A percentile compares a stretch with the other conserved stretches of the same genome.
These are phyloP conservation scores for Irpex sp. DNA, from an alignment of 1,284 basidiomycete species.

Conservation along the genomic window DNA sequence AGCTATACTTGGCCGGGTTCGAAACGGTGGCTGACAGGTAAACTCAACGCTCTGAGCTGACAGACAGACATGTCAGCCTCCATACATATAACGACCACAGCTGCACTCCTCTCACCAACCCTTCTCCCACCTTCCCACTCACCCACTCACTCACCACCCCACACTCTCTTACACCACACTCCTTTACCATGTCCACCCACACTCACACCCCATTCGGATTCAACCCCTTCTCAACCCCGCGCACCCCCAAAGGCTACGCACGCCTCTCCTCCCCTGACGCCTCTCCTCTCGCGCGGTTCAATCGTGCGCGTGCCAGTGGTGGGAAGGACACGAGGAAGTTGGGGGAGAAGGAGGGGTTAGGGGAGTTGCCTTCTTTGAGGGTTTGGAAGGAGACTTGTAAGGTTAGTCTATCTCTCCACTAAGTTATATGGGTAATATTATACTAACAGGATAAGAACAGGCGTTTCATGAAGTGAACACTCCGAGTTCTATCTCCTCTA, in stretches of 20 bases:
- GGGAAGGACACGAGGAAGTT: too few species aligned
- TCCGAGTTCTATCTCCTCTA: not conserved
- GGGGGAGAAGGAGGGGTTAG: too few species aligned
- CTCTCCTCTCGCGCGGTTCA: conserved; percentile 12
- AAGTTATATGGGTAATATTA: too few species aligned
- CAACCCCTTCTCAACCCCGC: conserved; percentile 10
- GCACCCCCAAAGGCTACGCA: conserved; percentile 12
- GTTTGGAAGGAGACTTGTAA: conserved; percentile 13
- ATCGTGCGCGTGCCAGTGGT: too few species aligned
- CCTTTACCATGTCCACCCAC: conserved; percentile 5
- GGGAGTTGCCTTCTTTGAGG: conserved; percentile 9
- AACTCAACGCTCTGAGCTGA: not conserved
- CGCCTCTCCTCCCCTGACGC: not conserved
- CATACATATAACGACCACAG: not conserved
- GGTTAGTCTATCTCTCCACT: too few species aligned
- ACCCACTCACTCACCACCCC: not conserved
- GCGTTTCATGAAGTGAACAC: too few species aligned
- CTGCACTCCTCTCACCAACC: too few species aligned
- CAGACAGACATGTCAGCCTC: not conserved
- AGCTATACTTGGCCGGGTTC: too few species aligned
- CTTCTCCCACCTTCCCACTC: too few species aligned
- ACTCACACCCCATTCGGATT: not conserved
- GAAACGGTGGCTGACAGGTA: not conserved
- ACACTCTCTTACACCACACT: conserved; percentile 2
- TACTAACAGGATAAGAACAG: too few species aligned